Evolutionary conservation across 106 monocot genomes (phyloP).

Genomic region (Allium fistulosum): DNA sequence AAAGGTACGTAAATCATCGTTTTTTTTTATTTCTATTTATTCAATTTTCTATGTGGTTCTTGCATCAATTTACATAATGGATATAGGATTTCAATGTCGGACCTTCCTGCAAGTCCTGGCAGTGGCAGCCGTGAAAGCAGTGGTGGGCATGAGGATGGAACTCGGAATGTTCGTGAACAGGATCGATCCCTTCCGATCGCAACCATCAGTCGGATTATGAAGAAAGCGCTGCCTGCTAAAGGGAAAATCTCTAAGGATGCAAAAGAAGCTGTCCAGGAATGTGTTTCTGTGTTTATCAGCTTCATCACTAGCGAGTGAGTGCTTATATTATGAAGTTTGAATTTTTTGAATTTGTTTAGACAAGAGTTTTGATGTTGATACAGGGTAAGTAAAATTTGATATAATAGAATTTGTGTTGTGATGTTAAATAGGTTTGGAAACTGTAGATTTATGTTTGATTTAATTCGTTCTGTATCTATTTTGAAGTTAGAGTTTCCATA

Average conservation of each 20-base stretch:
- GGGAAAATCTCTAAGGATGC: conserved; percentile 68
- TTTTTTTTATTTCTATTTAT: background rate
- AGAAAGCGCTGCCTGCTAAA: conserved; percentile 57
- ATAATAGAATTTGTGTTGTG: too few species aligned
- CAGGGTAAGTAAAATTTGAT: too few species aligned
- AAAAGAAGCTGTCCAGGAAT: conserved; percentile 58
- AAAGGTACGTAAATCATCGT: background rate
- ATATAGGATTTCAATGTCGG: conserved; percentile 28
- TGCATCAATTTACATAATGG: conserved; percentile 2
- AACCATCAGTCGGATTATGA: conserved; percentile 61
- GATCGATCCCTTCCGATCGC: conserved; percentile 54
- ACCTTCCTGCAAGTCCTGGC: conserved; percentile 23
- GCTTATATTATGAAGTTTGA: background rate
- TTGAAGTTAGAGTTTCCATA: too few species aligned
- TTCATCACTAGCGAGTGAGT: conserved; percentile 63
- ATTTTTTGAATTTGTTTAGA: background rate
- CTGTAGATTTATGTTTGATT: background rate
- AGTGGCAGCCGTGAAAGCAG: conserved; percentile 24
- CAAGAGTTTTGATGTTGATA: background rate
- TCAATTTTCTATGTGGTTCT: background rate
- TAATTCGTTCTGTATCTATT: too few species aligned
- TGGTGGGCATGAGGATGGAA: conserved; percentile 15
- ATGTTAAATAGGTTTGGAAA: background rate
- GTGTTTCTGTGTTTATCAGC: conserved; percentile 63
- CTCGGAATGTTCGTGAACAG: conserved; percentile 36